phyloP scores from a whole-genome alignment of 495 filamentous ascomycete species.

The Rusavskia elegans region DNA sequence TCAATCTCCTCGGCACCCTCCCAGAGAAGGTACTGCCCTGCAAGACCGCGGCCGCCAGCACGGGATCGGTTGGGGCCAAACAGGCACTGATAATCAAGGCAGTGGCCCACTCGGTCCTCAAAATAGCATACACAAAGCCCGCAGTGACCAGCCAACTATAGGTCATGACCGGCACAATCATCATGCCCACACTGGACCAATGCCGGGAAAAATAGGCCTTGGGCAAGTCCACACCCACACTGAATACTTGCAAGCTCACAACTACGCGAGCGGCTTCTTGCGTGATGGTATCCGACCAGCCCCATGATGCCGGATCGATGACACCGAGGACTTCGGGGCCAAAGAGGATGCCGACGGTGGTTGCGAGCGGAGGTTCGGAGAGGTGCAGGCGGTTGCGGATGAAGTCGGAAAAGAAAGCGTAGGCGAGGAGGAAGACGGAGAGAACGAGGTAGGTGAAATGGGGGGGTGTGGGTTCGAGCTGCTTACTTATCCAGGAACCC shows the following conservation, averaged over 20 bases:
- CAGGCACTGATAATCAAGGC: slow-evolving; percentile 31
- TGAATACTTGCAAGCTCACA: slow-evolving; percentile 31
- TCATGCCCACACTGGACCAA: slow-evolving; percentile 26
- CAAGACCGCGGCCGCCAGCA: slow-evolving; percentile 31
- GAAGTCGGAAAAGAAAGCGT: slow-evolving; percentile 29
- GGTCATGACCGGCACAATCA: slow-evolving; percentile 34
- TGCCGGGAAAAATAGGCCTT: slow-evolving; percentile 26
- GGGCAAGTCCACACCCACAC: slow-evolving; percentile 30
- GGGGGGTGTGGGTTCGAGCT: slow-evolving; percentile 26
- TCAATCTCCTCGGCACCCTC: slow-evolving; percentile 27
- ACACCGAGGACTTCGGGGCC: slow-evolving; percentile 22
- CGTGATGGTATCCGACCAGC: slow-evolving; percentile 23
- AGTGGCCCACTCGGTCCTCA: slow-evolving; percentile 21
- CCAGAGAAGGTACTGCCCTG: slow-evolving; percentile 25
- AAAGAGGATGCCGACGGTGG: slow-evolving; percentile 28
- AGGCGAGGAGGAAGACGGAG: slow-evolving; percentile 28
- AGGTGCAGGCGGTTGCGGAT: slow-evolving; percentile 36
- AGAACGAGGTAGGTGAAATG: slow-evolving; percentile 30
- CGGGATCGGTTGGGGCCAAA: slow-evolving; percentile 34
- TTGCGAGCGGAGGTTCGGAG: slow-evolving; percentile 33
- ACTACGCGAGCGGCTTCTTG: slow-evolving; percentile 31
- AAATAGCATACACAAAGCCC: slow-evolving; percentile 20
- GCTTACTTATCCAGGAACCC: slow-evolving; percentile 14
- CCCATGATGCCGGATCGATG: slow-evolving; percentile 25
- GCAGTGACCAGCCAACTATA: slow-evolving; percentile 32